Percentiles rank a stretch among this genome's conserved stretches.
phyloP scores from a whole-genome alignment of 345 rosid genomes.

The Acer saccharum region DNA sequence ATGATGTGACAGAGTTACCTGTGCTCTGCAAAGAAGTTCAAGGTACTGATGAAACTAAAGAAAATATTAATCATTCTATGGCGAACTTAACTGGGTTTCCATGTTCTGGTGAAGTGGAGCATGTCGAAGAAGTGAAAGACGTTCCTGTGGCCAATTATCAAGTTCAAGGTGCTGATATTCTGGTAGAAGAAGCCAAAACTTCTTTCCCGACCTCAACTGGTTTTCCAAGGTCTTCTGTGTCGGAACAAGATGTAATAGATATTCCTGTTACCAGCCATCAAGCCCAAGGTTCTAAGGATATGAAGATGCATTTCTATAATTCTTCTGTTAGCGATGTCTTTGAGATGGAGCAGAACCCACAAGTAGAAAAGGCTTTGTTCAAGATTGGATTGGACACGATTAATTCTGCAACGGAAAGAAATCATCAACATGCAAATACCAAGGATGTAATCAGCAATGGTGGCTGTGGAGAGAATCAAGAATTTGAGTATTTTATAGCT shows the following conservation, averaged over 20 bases:
- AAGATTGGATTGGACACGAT: constrained; percentile 20
- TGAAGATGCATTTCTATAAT: constrained; percentile 36
- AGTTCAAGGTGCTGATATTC: constrained; percentile 28
- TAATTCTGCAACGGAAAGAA: constrained; percentile 30
- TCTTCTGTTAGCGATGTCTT: constrained; percentile 39
- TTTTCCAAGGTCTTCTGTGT: constrained; percentile 26
- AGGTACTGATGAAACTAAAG: constrained; percentile 31
- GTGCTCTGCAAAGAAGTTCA: constrained; percentile 27
- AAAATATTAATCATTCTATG: constrained; percentile 21
- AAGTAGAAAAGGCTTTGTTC: constrained; percentile 26
- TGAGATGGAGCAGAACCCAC: constrained; percentile 45
- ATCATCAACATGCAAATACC: constrained; percentile 20
- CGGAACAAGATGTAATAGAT: constrained; percentile 33
- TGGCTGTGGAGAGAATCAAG: constrained; percentile 28
- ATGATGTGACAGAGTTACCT: constrained; percentile 27
- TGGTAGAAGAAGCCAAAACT: constrained; percentile 18
- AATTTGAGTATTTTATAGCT: constrained; percentile 22
- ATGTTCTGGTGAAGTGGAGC: constrained; percentile 29
- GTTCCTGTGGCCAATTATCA: constrained; percentile 37
- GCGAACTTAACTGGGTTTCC: constrained; percentile 24
- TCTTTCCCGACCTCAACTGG: constrained; percentile 20
- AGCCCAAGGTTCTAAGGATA: constrained; percentile 36
- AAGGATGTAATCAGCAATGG: constrained; percentile 27
- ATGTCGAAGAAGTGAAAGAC: constrained; percentile 41
- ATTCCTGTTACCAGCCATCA: constrained; percentile 30